Conservation (phyloP, 1,139 yeast species). For the Pichia sp. region DNA sequence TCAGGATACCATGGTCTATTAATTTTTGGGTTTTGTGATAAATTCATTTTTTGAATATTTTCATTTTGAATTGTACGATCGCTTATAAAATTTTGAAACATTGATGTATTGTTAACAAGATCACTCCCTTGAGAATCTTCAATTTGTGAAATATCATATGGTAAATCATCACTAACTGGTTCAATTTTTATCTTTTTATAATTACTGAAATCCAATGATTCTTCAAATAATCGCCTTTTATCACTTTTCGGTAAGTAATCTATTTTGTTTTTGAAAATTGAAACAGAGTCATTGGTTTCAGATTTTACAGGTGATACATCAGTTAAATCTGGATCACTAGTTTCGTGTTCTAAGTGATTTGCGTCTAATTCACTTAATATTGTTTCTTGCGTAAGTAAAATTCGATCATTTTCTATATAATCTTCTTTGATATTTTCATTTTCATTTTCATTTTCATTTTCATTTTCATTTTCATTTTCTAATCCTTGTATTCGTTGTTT, state of each 20-base stretch:
- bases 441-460: too few species aligned
- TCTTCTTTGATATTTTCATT: background rate
- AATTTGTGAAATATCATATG: constrained; percentile 6
- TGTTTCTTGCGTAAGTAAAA: constrained; percentile 3
- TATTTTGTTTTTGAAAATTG: background rate
- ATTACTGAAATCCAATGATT: background rate
- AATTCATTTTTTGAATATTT: constrained; percentile 8
- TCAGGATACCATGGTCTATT: constrained; percentile 28
- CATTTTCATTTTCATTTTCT: background rate
- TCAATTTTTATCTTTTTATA: constrained; percentile 1
- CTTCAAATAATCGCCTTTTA: constrained; percentile 2
- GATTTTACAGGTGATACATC: constrained; percentile 9
- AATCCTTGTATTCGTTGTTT: background rate
- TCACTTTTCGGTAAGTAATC: background rate
- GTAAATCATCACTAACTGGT: background rate
- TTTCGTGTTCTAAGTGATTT: background rate
- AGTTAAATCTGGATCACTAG: constrained; percentile 8
- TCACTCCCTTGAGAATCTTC: constrained; percentile 5
- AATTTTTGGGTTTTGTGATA: constrained; percentile 22
- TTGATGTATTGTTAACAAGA: background rate
- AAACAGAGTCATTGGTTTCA: background rate
- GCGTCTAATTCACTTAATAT: background rate
- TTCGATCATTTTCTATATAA: background rate
- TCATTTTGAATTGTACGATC: background rate
- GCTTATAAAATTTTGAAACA: background rate